A percentile compares a stretch with the other conserved stretches of the same genome.
Conservation (phyloP, 2,329 filamentous ascomycete genomes). For the Zasmidium cellare region DNA sequence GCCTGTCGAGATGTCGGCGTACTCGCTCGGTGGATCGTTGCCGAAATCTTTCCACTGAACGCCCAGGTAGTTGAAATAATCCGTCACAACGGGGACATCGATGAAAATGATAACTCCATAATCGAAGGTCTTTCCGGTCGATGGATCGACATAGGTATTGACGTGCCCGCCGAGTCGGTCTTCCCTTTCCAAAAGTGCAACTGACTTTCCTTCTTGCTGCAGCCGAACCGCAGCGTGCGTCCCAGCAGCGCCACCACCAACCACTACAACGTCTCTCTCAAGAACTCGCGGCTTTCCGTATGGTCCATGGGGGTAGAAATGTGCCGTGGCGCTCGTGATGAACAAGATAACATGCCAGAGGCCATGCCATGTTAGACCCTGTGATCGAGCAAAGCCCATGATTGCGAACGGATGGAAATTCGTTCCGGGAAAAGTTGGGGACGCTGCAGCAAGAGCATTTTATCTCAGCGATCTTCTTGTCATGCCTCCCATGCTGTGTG, state of each 20-base stretch:
- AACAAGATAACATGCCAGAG: no score
- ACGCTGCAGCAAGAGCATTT: no score
- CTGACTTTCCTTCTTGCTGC: conserved; percentile 37
- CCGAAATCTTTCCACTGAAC: conserved; percentile 33
- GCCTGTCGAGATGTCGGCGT: background rate
- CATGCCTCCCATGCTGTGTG: no score
- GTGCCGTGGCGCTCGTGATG: no score
- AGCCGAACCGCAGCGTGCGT: conserved; percentile 44
- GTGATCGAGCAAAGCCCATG: no score
- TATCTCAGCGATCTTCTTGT: no score
- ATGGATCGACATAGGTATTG: conserved; percentile 46
- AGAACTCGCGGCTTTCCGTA: no score
- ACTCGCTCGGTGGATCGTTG: conserved; percentile 16
- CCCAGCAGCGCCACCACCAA: conserved; percentile 46
- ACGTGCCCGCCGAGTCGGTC: conserved; percentile 46
- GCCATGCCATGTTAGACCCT: no score
- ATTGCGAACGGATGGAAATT: no score
- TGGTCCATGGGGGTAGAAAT: no score
- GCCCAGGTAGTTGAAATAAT: conserved; percentile 49
- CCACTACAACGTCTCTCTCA: conserved; percentile 37
- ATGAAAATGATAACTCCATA: conserved; percentile 43
- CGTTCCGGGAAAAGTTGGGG: no score
- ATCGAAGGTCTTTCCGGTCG: conserved; percentile 36
- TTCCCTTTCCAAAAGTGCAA: conserved; percentile 44
- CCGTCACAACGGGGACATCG: conserved; percentile 42